A percentile compares a stretch with the other conserved stretches of the same genome.
These are phyloP conservation scores for Colletotrichum sp. DNA, from an alignment of 2,329 filamentous ascomycete species.

Conservation along the genomic window DNA sequence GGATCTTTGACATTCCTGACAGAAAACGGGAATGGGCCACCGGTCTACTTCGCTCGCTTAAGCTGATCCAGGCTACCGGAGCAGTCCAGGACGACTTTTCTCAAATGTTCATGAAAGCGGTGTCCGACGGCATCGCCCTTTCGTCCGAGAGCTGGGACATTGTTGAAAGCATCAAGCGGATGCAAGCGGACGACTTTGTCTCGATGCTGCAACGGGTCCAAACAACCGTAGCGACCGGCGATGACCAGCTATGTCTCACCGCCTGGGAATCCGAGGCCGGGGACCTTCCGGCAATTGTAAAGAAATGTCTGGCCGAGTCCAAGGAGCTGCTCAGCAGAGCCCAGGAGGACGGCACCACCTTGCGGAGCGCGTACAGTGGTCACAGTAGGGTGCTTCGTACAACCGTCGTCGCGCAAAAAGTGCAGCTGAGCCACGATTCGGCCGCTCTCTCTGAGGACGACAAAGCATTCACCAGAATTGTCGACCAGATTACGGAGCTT, in stretches of 20 bases:
- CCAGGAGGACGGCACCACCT: conserved; percentile 47
- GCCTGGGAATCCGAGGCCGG: conserved; percentile 35
- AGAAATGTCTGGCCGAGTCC: conserved; percentile 49
- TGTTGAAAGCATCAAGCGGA: conserved; percentile 63
- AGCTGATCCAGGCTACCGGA: conserved; percentile 46
- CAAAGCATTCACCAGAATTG: conserved; percentile 69
- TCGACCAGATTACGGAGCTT: conserved; percentile 60
- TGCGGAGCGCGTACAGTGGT: conserved; percentile 78
- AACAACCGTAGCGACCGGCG: conserved; percentile 37
- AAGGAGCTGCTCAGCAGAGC: conserved; percentile 50
- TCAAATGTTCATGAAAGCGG: conserved; percentile 65
- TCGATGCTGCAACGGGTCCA: conserved; percentile 48
- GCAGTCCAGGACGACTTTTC: conserved; percentile 48
- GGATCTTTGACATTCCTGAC: conserved; percentile 39
- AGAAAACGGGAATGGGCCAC: conserved; percentile 39
- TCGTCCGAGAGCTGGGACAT: conserved; percentile 58
- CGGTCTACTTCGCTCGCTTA: conserved; percentile 54
- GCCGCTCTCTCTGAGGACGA: conserved; percentile 74
- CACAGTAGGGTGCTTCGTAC: conserved; percentile 74
- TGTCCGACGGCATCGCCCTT: conserved; percentile 58
- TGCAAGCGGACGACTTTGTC: conserved; percentile 56
- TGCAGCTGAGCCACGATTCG: conserved; percentile 78
- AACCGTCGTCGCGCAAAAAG: conserved; percentile 81
- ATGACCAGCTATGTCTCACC: conserved; percentile 40
- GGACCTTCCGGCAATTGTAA: conserved; percentile 38